A percentile compares a stretch with the other conserved stretches of the same genome.
Evolutionary conservation across 441 rosid species (phyloP).

Genomic region (Mallotus japonicus): DNA sequence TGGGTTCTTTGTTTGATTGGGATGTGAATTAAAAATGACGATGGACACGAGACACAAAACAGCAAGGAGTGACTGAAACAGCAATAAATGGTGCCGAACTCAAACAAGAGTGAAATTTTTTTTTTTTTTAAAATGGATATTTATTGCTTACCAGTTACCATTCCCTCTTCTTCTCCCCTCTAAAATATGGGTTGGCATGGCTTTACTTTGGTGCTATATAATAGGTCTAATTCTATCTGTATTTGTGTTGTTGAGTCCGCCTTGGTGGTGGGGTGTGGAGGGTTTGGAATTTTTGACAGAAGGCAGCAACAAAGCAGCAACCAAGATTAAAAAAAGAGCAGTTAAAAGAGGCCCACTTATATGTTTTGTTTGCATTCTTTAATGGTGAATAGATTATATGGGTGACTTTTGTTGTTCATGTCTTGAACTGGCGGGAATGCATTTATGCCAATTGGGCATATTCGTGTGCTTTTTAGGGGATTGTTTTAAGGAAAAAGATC

Average conservation of each 20-base stretch:
- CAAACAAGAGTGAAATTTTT: no score
- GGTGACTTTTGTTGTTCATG: slow-evolving; percentile 3
- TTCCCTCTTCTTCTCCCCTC: neutral
- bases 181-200: neutral
- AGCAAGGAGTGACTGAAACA: slow-evolving; percentile 7
- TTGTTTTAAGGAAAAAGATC: no score
- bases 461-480: no score
- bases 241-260: neutral
- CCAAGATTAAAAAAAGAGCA: neutral
- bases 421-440: slow-evolving; percentile 26
- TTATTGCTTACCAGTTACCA: neutral
- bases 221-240: no score
- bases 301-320: neutral
- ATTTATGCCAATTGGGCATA: no score
- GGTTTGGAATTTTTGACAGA: neutral
- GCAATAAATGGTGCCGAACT: slow-evolving; percentile 9
- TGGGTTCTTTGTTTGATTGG: slow-evolving; percentile 1
- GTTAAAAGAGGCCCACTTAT: slow-evolving; percentile 2
- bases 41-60: slow-evolving; percentile 29
- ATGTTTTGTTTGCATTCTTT: slow-evolving; percentile 5
- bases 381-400: neutral
- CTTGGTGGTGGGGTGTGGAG: neutral
- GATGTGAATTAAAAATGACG: slow-evolving; percentile 28
- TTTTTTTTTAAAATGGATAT: neutral
- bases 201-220: no score